A percentile compares a stretch with the other conserved stretches of the same genome.
Conservation (phyloP, 371 early-diverging fungal genomes). For the Ordospora colligata region DNA sequence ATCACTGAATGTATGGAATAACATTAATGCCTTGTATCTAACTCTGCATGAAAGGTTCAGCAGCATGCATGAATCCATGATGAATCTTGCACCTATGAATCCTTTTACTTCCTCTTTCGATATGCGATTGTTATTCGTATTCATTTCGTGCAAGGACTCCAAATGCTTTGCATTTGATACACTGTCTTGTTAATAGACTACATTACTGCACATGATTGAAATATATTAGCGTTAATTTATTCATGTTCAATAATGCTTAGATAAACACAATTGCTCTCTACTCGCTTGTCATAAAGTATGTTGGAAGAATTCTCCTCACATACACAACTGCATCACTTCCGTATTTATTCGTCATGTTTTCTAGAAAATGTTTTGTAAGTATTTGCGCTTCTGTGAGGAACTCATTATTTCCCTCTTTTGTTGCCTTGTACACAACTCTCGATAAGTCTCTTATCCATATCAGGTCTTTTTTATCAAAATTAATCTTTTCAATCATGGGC, state of each 20-base stretch:
- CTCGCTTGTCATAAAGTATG: not conserved
- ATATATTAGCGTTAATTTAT: too few relatives aligned
- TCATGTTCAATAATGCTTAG: not conserved
- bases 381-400: not conserved
- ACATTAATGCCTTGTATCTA: not conserved
- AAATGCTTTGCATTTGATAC: not conserved
- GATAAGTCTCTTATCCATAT: constrained; percentile 6
- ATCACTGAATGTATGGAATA: not conserved
- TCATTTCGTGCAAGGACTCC: not conserved
- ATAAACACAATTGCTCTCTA: not conserved
- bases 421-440: not conserved
- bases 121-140: not conserved
- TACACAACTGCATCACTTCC: not conserved
- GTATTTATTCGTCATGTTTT: not conserved
- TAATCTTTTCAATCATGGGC: constrained; percentile 8
- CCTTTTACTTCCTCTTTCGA: not conserved
- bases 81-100: not conserved
- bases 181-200: too few relatives aligned
- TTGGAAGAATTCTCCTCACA: not conserved
- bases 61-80: not conserved
- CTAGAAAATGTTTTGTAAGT: constrained; percentile 6
- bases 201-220: too few relatives aligned
- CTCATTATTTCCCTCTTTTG: constrained; percentile 3
- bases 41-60: not conserved
- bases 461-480: constrained; percentile 13